A percentile compares a stretch with the other conserved stretches of the same genome.
Conservation (phyloP, 2,329 filamentous ascomycete species). For the Trichophyton simii region DNA sequence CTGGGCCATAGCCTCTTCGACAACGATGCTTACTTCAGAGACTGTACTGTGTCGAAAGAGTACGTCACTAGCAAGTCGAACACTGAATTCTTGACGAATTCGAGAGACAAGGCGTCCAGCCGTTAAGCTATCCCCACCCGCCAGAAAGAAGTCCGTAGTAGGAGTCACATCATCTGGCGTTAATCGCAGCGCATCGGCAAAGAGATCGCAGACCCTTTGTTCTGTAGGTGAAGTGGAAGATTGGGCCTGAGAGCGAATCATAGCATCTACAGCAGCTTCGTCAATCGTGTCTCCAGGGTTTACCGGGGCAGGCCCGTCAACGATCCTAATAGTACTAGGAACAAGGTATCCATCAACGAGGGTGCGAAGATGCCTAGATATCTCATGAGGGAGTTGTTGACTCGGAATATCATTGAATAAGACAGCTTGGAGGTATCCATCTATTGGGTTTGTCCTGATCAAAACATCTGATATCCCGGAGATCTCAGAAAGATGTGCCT, state of each 20-base stretch:
- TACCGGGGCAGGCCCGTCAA: neutral
- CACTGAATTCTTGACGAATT: neutral
- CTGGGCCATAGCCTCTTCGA: neutral
- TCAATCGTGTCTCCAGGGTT: neutral
- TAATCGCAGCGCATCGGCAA: neutral
- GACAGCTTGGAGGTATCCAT: neutral
- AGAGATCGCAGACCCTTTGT: neutral
- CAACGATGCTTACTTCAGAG: neutral
- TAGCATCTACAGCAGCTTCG: neutral
- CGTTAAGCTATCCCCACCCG: slow-evolving; percentile 3
- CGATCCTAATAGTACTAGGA: neutral
- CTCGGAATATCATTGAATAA: neutral
- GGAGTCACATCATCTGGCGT: neutral
- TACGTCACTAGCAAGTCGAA: neutral
- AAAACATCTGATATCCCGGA: neutral
- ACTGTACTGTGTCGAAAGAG: slow-evolving; percentile 1
- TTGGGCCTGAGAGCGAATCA: neutral
- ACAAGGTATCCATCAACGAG: slow-evolving; percentile 1
- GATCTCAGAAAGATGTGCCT: neutral
- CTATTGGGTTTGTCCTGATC: neutral
- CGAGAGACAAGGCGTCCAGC: neutral
- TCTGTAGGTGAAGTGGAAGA: neutral
- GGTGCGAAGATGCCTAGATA: neutral
- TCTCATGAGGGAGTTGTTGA: neutral
- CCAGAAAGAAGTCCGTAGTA: neutral